phyloP scores from a whole-genome alignment of 2,329 filamentous ascomycete species.

The Fusarium sp. region DNA sequence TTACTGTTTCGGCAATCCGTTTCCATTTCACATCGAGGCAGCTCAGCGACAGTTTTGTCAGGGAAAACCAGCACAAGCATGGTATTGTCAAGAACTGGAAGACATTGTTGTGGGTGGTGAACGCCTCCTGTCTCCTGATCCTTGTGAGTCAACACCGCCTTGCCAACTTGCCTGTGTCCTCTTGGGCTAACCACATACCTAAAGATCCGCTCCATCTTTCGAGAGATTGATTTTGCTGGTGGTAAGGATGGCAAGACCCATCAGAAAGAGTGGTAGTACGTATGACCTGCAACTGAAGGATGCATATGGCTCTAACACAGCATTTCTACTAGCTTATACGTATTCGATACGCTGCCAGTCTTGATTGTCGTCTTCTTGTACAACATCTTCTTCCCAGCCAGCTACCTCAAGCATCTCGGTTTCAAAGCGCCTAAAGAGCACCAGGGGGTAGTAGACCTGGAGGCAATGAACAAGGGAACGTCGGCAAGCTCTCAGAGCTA shows the following conservation, averaged over 20 bases:
- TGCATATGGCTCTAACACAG: accelerated
- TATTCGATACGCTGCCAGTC: slow-evolving; percentile 32
- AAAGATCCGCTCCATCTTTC: slow-evolving; percentile 35
- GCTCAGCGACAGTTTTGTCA: slow-evolving; percentile 22
- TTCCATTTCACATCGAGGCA: slow-evolving; percentile 55
- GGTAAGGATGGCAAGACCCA: slow-evolving; percentile 31
- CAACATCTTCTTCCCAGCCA: slow-evolving; percentile 32
- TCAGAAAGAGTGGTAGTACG: slow-evolving; percentile 38
- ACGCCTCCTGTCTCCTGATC: slow-evolving; percentile 33
- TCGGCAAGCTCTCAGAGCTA: neutral
- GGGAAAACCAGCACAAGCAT: slow-evolving; percentile 21
- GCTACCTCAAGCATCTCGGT: slow-evolving; percentile 31
- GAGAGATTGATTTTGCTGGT: slow-evolving; percentile 33
- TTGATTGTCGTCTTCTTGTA: slow-evolving; percentile 32
- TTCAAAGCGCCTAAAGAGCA: slow-evolving; percentile 23
- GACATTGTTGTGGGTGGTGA: slow-evolving; percentile 23
- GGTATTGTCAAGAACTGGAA: slow-evolving; percentile 27
- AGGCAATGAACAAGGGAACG: neutral
- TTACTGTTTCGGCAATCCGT: slow-evolving; percentile 54
- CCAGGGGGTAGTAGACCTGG: neutral
- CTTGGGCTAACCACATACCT: neutral
- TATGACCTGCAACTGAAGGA: accelerated
- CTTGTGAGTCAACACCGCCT: slow-evolving; percentile 8
- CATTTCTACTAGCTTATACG: slow-evolving; percentile 11
- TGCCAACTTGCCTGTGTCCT: accelerated